Evolutionary conservation across 129 eudicot genomes (phyloP).

Genomic region (Rutidosis leptorrhynchoides): DNA sequence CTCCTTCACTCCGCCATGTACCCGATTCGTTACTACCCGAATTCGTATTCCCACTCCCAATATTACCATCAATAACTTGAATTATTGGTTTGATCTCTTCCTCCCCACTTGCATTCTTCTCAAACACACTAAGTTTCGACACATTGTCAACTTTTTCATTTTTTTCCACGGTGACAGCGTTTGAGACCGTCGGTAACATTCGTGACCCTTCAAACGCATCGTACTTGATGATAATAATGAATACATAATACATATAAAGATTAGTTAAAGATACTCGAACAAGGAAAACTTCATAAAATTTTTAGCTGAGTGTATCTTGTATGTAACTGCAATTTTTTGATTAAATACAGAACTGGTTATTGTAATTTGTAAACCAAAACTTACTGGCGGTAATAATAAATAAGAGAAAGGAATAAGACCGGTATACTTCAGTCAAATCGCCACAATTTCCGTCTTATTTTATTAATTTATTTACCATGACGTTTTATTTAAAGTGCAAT

Average conservation of each 20-base stretch:
- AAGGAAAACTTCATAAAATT: too few species aligned
- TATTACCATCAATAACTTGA: constrained; percentile 38
- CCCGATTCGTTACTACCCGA: constrained; percentile 57
- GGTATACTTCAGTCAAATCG: too few species aligned
- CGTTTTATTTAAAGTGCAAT: too few species aligned
- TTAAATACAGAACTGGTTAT: too few species aligned
- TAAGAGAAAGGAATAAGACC: too few species aligned
- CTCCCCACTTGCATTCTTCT: constrained; percentile 23
- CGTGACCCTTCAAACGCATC: constrained; percentile 50
- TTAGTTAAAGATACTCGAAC: not conserved
- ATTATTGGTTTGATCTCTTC: constrained; percentile 27
- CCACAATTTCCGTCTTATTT: too few species aligned
- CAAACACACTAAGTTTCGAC: constrained; percentile 19
- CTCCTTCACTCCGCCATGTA: constrained; percentile 46
- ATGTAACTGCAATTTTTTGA: too few species aligned
- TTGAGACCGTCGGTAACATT: constrained; percentile 46
- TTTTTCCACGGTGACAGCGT: constrained; percentile 26
- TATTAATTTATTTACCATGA: too few species aligned
- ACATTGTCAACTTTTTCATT: constrained; percentile 18
- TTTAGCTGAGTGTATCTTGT: too few species aligned
- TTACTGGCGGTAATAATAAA: too few species aligned
- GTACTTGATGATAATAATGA: constrained; percentile 8
- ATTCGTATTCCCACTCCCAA: constrained; percentile 41
- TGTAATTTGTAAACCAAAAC: too few species aligned
- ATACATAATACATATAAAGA: not conserved